These are phyloP conservation scores for Thymus mandschuricus DNA, from an alignment of 257 asterid species.

Conservation along the genomic window DNA sequence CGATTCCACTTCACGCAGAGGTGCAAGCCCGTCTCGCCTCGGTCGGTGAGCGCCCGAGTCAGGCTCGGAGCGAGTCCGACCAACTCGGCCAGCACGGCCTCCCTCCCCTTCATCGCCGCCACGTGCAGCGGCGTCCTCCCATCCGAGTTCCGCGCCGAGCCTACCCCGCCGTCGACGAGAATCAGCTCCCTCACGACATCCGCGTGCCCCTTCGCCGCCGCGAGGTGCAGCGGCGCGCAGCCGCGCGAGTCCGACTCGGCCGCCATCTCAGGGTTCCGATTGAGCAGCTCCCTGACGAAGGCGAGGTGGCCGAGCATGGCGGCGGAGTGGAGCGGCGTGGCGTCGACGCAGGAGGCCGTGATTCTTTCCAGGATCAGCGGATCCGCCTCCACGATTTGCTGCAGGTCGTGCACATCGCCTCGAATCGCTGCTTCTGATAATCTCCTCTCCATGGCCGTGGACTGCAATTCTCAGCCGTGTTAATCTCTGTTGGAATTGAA, in stretches of 20 bases:
- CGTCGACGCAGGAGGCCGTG: slow-evolving; percentile 37
- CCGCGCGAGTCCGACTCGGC: slow-evolving; percentile 43
- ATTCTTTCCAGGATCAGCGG: slow-evolving; percentile 38
- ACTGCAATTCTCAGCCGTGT: no score
- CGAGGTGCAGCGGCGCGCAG: slow-evolving; percentile 48
- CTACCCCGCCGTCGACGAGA: no score
- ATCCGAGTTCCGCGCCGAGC: no score
- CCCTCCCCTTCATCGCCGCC: slow-evolving; percentile 47
- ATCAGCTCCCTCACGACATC: no score
- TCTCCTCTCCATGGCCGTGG: slow-evolving; percentile 39
- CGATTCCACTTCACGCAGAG: slow-evolving; percentile 42
- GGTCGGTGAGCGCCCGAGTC: slow-evolving; percentile 35
- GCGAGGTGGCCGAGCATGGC: slow-evolving; percentile 41
- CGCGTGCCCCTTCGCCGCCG: slow-evolving; percentile 11
- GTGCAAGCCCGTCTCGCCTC: slow-evolving; percentile 41
- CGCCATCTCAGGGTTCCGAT: slow-evolving; percentile 45
- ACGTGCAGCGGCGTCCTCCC: slow-evolving; percentile 42
- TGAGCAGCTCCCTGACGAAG: slow-evolving; percentile 37
- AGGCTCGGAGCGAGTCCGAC: slow-evolving; percentile 26
- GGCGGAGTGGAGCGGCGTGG: slow-evolving; percentile 47
- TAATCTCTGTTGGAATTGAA: background rate
- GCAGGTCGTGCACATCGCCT: slow-evolving; percentile 37
- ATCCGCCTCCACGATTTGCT: slow-evolving; percentile 35
- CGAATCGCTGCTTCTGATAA: slow-evolving; percentile 43
- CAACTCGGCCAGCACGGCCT: slow-evolving; percentile 30